phyloP scores from a whole-genome alignment of 2,329 filamentous ascomycete genomes.

The Aspergillus pseudonomiae region DNA sequence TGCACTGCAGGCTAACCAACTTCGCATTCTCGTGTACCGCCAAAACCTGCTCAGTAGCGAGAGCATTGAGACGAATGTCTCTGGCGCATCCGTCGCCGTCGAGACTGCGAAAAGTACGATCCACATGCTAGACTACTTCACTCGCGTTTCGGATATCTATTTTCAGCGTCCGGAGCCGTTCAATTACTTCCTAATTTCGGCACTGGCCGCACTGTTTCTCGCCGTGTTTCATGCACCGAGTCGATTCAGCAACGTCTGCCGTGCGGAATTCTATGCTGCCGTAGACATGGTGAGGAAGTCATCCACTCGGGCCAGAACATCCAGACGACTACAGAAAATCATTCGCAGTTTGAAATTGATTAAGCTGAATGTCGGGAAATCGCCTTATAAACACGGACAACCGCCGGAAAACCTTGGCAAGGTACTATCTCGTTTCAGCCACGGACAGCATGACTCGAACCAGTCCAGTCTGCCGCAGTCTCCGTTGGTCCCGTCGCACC shows the following conservation, averaged over 20 bases:
- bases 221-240: slow-evolving; percentile 51
- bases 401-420: background rate
- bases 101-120: slow-evolving; percentile 44
- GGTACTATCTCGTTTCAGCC: background rate
- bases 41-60: slow-evolving; percentile 45
- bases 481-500: slow-evolving; percentile 4
- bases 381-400: background rate
- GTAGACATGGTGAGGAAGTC: slow-evolving; percentile 63
- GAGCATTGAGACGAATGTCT: slow-evolving; percentile 40
- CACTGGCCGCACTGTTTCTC: slow-evolving; percentile 45
- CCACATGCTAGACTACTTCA: slow-evolving; percentile 43
- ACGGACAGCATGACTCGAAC: background rate
- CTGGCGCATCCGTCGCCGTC: slow-evolving; percentile 45
- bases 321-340: slow-evolving; percentile 61
- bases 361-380: slow-evolving; percentile 51
- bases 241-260: slow-evolving; percentile 43
- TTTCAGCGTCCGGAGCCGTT: slow-evolving; percentile 44
- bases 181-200: slow-evolving; percentile 47
- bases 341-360: slow-evolving; percentile 61
- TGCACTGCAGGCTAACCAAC: slow-evolving; percentile 51
- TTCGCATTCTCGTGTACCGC: slow-evolving; percentile 50
- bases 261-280: slow-evolving; percentile 55
- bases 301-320: slow-evolving; percentile 58
- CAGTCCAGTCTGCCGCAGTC: slow-evolving; percentile 8
- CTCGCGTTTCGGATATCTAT: slow-evolving; percentile 42